These are phyloP conservation scores for Oryza rufipogon DNA, from an alignment of 176 grass and related monocot species.

Conservation along the genomic window DNA sequence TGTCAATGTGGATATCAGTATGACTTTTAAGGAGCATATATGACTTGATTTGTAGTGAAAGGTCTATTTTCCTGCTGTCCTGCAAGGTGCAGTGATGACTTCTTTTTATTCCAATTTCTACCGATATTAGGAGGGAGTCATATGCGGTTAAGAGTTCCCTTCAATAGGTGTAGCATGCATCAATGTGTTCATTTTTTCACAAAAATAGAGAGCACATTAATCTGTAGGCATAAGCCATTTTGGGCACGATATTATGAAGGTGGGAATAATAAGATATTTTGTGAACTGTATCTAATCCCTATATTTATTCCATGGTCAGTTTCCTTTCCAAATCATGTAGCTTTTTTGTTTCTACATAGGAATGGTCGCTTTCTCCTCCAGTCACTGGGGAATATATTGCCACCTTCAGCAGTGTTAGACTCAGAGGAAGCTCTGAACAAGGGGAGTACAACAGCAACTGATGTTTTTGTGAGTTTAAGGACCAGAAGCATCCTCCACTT, in stretches of 20 bases:
- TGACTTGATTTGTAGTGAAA: conserved; percentile 2
- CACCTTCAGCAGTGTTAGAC: conserved; percentile 57
- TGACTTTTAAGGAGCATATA: not conserved
- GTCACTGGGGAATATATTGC: conserved; percentile 78
- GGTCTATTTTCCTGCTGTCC: conserved; percentile 3
- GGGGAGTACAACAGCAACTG: conserved; percentile 57
- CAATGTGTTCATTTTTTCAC: not conserved
- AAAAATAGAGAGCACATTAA: not conserved
- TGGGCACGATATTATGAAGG: not conserved
- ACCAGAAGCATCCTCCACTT: conserved; percentile 87
- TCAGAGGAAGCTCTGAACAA: conserved; percentile 87
- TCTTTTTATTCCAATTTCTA: not conserved
- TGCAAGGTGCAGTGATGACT: not conserved
- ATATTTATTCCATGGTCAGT: conserved; percentile 29
- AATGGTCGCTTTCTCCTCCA: conserved; percentile 82
- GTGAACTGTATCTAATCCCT: conserved; percentile 17
- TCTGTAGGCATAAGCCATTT: conserved; percentile 14
- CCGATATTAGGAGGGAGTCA: not conserved
- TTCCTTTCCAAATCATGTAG: conserved; percentile 37
- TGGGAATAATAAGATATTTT: conserved; percentile 15
- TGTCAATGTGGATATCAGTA: not conserved
- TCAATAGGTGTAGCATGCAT: not conserved
- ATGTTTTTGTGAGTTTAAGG: conserved; percentile 82
- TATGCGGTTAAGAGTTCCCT: not conserved
- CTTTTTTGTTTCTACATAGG: conserved; percentile 61